These are phyloP conservation scores for Onygenales sp. DNA, from an alignment of 2,329 filamentous ascomycete species.

Conservation along the genomic window DNA sequence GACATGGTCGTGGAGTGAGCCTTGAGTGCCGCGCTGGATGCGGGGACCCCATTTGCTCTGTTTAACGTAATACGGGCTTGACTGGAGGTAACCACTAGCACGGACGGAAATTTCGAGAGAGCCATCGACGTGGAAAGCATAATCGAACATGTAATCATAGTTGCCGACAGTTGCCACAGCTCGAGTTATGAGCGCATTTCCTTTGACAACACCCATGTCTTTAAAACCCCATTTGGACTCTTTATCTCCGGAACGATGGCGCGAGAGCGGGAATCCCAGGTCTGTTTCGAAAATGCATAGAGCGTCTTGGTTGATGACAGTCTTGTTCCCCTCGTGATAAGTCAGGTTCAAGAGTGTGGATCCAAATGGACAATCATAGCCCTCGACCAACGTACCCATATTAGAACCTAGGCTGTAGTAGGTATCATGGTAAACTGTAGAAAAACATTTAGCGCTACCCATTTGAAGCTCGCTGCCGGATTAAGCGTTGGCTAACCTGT, in stretches of 20 bases:
- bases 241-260: slow-evolving; percentile 37
- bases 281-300: slow-evolving; percentile 50
- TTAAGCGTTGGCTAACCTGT: slow-evolving; percentile 8
- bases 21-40: slow-evolving; percentile 40
- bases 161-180: slow-evolving; percentile 34
- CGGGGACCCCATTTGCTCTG: slow-evolving; percentile 42
- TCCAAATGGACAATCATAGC: slow-evolving; percentile 20
- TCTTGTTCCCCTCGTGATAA: slow-evolving; percentile 16
- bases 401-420: slow-evolving; percentile 21
- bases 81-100: slow-evolving; percentile 45
- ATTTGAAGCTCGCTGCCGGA: neutral
- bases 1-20: slow-evolving; percentile 48
- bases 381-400: slow-evolving; percentile 14
- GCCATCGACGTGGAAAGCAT: slow-evolving; percentile 33
- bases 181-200: slow-evolving; percentile 28
- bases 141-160: slow-evolving; percentile 38
- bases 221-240: slow-evolving; percentile 19
- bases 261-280: slow-evolving; percentile 40
- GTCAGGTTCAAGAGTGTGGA: slow-evolving; percentile 19
- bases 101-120: slow-evolving; percentile 41
- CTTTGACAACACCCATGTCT: slow-evolving; percentile 32
- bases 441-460: neutral
- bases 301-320: slow-evolving; percentile 32
- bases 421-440: slow-evolving; percentile 21
- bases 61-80: slow-evolving; percentile 35